These are phyloP conservation scores for Pseudozyma hubeiensis DNA, from an alignment of 1,284 basidiomycete species.

Conservation along the genomic window DNA sequence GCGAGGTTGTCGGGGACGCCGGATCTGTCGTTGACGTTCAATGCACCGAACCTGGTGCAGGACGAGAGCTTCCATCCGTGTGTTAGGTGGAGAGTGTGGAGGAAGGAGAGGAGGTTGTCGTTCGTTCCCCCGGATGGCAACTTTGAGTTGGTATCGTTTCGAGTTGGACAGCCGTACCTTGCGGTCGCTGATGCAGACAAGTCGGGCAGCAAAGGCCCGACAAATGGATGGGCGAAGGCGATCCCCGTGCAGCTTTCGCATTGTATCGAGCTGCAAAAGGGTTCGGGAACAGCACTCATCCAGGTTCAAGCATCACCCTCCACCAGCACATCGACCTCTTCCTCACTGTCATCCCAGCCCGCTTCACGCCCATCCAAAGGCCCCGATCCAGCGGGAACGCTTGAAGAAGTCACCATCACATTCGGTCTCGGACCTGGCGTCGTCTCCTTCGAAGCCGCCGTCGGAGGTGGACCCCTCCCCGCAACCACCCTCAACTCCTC, in stretches of 20 bases:
- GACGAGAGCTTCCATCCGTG: constrained; percentile 92
- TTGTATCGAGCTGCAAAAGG: constrained; percentile 31
- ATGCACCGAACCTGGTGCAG: constrained; percentile 74
- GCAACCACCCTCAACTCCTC: constrained; percentile 5
- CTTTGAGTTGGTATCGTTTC: constrained; percentile 51
- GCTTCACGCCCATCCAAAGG: constrained; percentile 3
- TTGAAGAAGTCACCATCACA: constrained; percentile 53
- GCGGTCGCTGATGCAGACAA: constrained; percentile 5
- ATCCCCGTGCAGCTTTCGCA: constrained; percentile 17
- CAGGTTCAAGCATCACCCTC: constrained; percentile 25
- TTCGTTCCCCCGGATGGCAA: constrained; percentile 63
- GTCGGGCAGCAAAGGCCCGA: constrained; percentile 10
- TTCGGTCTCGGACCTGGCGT: constrained; percentile 53
- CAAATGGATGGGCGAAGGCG: constrained; percentile 35
- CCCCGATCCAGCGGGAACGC: constrained; percentile 12
- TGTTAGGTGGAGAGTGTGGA: constrained; percentile 82
- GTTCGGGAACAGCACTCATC: constrained; percentile 19
- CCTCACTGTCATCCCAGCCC: constrained; percentile 6
- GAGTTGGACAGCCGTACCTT: constrained; percentile 68
- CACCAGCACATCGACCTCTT: constrained; percentile 7
- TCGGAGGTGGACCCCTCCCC: constrained; percentile 25
- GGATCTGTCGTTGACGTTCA: constrained; percentile 51
- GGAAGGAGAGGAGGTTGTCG: constrained; percentile 41
- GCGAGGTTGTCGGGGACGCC: constrained; percentile 69
- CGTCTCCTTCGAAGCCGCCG: constrained; percentile 51